phyloP scores from a whole-genome alignment of 1,284 basidiomycete genomes.

The Microbotryum silenes-acaulis region DNA sequence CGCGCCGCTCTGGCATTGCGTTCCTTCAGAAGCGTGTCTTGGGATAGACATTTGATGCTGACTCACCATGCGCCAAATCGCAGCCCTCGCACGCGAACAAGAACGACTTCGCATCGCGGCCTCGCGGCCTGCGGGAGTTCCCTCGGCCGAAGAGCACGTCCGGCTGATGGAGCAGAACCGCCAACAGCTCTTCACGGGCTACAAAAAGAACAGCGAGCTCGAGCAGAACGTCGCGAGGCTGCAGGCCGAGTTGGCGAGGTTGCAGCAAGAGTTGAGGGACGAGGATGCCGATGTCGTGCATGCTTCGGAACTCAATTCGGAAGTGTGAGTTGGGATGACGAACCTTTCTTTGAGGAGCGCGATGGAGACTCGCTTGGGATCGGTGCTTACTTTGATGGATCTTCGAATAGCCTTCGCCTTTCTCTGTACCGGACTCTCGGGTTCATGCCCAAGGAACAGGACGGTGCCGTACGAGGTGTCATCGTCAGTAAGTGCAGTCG shows the following conservation, averaged over 20 bases:
- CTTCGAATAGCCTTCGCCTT: conserved; percentile 12
- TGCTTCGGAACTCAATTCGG: conserved; percentile 17
- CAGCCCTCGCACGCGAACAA: conserved; percentile 25
- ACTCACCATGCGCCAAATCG: too few relatives aligned
- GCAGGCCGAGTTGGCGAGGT: conserved; percentile 21
- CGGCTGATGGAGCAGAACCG: conserved; percentile 13
- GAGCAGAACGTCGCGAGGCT: conserved; percentile 20
- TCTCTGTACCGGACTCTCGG: conserved; percentile 29
- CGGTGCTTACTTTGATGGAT: neutral
- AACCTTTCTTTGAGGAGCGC: neutral
- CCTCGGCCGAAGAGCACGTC: conserved; percentile 20
- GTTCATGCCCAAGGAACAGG: conserved; percentile 27
- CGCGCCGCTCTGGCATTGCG: neutral
- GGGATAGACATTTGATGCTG: too few relatives aligned
- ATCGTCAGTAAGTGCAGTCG: conserved; percentile 11
- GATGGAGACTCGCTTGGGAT: neutral
- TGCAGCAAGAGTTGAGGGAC: conserved; percentile 26
- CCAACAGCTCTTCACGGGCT: neutral
- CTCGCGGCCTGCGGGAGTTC: conserved; percentile 6
- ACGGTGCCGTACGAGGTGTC: conserved; percentile 20
- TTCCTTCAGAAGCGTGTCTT: too few relatives aligned
- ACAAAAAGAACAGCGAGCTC: conserved; percentile 27
- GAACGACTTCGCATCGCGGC: conserved; percentile 7
- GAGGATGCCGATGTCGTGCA: conserved; percentile 26
- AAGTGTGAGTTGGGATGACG: conserved; percentile 16